Evolutionary conservation across 1,284 basidiomycete species (phyloP), one percentile per base, ranked within the genome.

Genomic region (Psilocybe mexicana): DNA sequence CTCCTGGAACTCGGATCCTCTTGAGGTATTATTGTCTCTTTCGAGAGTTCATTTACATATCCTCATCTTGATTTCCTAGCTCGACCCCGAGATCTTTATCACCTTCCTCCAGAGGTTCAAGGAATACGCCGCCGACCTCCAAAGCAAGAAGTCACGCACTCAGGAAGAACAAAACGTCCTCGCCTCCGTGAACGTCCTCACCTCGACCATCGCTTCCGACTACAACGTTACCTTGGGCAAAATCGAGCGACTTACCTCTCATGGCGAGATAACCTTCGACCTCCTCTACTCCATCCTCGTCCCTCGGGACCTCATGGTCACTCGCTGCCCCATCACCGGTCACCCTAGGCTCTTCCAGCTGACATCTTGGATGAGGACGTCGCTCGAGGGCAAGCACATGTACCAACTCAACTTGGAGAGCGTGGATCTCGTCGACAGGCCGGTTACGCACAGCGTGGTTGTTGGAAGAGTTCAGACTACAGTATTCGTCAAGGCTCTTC

Each of bases 181-280:
- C 10, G 65, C 72, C 2, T 76, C 80, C 5, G 72, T 83, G 33
- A 69, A 71, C 28, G 66, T 82, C 2, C 74, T 86, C 24, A 73
- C 82, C 47, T 70, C 74, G 42, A 81, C 79, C 58, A 67, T 86
- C 42, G 72, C 74, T 14, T 69, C 70, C 14, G 80, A 85, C 61
- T 84, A 82, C 68, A 71, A 71, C 47, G 67, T 71, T 7, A 83
- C 79, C 1, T 66, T 85, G 47, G 65, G 71, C 3, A 76, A 71
- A 18, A 73, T 85, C 59, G 69, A 74, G 0, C 75, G 76, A 40
- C 74, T 85, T 25, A 78, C 73, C 8, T 64, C 76, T 2, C 80
- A 83, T 58, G 74, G 73, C 8, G 83, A 86, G 64, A 85, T 85
- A 61, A 81, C 80, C 2, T 85, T 75, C 63, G 77, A 81, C 23